Base-by-base conservation (phyloP, 176 grass and related monocot species). In the Echinochloa phyllopogon region DNA sequence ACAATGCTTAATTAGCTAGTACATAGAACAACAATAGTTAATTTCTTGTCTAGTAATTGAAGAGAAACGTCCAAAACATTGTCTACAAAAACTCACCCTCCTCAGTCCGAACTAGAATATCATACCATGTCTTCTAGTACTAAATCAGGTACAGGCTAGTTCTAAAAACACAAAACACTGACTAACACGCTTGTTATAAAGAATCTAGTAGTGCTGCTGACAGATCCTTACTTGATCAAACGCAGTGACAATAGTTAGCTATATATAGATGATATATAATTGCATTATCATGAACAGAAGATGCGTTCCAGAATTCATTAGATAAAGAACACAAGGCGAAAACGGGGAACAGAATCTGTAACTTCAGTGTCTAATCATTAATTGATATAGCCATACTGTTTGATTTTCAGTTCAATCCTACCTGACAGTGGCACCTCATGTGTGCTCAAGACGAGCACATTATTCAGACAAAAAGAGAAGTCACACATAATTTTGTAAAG, bases 61-160 rank as follows among this genome's bases (percentile, higher is more conserved):
- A 78, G 42, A 72, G 39, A 56, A 24, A 76, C 21, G 24, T 55
- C 49, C 24, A 77, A 55, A 65, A 77, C 83, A 89, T 62, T 66
- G 81, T 71, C 14, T 64, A 89, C 44, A 86, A n/a, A 55, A 36
- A 85, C 63, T 8, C 16, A 83, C 24, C 49, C 18, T 49, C 74
- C 25, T 79, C 17, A 51, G 21, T 79, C 44, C 8, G 3, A 67
- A 80, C 16, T 3, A 75, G 16, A 62, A 75, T 52, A 8, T 49
- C 33, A 24, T 65, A 84, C 37, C 42, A 61, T 36, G 7, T 25
- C 25, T 43, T 76, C 44, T 82, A 33, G 29, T 33, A 82, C 51
- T 56, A 23, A 38, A 77, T 63, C 18, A 52, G 36, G 51, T 75
- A 33, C 8, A 18, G 12, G 6, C 45, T 24, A 64, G 23, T 88